Conservation (phyloP, 306 rosid genomes). For the Comarum palustre region DNA sequence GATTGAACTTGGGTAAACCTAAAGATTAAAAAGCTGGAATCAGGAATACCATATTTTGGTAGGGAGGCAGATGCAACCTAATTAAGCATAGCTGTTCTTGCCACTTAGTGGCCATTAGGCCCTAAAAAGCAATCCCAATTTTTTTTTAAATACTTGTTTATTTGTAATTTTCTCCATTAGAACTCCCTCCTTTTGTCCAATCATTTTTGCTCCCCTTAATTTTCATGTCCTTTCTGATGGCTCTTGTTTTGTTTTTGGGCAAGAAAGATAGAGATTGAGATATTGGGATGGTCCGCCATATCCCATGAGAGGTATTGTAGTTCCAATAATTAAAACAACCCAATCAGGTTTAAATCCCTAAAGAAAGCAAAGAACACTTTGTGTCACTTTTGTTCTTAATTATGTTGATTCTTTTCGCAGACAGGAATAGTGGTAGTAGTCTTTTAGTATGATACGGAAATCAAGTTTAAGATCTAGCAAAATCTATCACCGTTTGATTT, state of each 20-base stretch:
- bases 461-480: neutral
- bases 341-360: slow-evolving; percentile 17
- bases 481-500: slow-evolving; percentile 1
- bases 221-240: slow-evolving; percentile 41
- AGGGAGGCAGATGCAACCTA: slow-evolving; percentile 24
- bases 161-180: slow-evolving; percentile 24
- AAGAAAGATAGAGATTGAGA: neutral
- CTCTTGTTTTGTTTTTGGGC: slow-evolving; percentile 24
- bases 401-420: neutral
- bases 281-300: slow-evolving; percentile 25
- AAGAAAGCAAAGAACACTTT: neutral
- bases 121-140: slow-evolving; percentile 50
- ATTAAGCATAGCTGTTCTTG: slow-evolving; percentile 67
- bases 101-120: slow-evolving; percentile 52
- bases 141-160: neutral
- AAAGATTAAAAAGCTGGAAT: slow-evolving; percentile 11
- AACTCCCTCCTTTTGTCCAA: slow-evolving; percentile 40
- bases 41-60: slow-evolving; percentile 13
- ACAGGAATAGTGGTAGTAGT: neutral
- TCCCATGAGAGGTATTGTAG: slow-evolving; percentile 23
- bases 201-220: slow-evolving; percentile 37
- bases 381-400: neutral
- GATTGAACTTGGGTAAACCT: slow-evolving; percentile 13
- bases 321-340: slow-evolving; percentile 19
- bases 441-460: neutral